phyloP scores from a whole-genome alignment of 2,329 filamentous ascomycete species.

The Septoria petroselini region DNA sequence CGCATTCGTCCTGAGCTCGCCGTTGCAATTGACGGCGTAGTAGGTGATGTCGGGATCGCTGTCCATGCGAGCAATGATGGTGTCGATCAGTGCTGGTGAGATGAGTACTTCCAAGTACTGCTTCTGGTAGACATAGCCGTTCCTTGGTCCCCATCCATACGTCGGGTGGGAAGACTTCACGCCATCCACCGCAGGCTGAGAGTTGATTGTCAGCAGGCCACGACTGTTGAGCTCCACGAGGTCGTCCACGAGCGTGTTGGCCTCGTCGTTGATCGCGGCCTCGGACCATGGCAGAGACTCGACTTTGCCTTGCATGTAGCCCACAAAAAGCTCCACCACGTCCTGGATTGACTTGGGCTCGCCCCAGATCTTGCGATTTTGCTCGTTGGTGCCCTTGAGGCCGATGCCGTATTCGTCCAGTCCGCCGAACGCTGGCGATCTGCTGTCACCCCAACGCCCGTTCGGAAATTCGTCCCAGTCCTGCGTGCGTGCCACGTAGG shows the following conservation, averaged over 20 bases:
- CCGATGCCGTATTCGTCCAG: slow-evolving; percentile 92
- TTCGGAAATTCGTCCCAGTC: slow-evolving; percentile 99
- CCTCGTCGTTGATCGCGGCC: slow-evolving; percentile 76
- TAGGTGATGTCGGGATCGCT: slow-evolving; percentile 81
- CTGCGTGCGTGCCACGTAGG: slow-evolving; percentile 90
- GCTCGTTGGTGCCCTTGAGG: slow-evolving; percentile 89
- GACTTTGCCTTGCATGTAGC: slow-evolving; percentile 77
- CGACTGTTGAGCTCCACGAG: slow-evolving; percentile 79
- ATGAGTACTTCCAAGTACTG: slow-evolving; percentile 91
- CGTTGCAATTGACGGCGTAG: slow-evolving; percentile 84
- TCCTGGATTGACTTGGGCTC: slow-evolving; percentile 76
- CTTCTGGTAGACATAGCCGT: slow-evolving; percentile 98
- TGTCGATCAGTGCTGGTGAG: slow-evolving; percentile 71
- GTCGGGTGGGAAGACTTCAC: slow-evolving; percentile 81
- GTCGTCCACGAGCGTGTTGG: slow-evolving; percentile 70
- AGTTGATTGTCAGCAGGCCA: slow-evolving; percentile 93
- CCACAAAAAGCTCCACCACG: slow-evolving; percentile 77
- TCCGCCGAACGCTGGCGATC: slow-evolving; percentile 93
- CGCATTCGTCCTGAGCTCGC: slow-evolving; percentile 79
- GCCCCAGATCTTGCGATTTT: slow-evolving; percentile 94
- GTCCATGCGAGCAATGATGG: slow-evolving; percentile 75
- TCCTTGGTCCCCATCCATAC: slow-evolving; percentile 90
- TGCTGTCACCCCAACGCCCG: slow-evolving; percentile 95
- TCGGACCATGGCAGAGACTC: slow-evolving; percentile 93
- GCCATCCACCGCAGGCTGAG: slow-evolving; percentile 90